These are phyloP conservation scores for Boletus putidus DNA, from an alignment of 1,284 basidiomycete species.

Conservation along the genomic window DNA sequence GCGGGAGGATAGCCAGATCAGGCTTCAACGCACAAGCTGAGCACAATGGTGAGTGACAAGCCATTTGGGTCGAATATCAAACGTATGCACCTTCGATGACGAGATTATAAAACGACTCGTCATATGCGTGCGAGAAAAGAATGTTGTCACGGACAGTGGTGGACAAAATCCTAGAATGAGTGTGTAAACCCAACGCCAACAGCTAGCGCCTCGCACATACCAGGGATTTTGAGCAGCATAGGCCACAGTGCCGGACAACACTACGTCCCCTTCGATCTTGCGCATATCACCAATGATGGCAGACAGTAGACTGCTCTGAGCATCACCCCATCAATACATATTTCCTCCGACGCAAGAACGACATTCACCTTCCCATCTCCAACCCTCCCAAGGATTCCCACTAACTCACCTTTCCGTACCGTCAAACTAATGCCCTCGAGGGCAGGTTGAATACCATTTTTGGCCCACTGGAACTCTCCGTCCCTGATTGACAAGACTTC, in stretches of 20 bases:
- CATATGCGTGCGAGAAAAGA: slow-evolving; percentile 85
- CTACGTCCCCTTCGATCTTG: slow-evolving; percentile 70
- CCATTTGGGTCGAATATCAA: neutral
- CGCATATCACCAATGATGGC: slow-evolving; percentile 90
- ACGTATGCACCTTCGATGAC: slow-evolving; percentile 66
- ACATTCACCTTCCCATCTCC: slow-evolving; percentile 82
- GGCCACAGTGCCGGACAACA: slow-evolving; percentile 73
- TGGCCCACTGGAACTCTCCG: slow-evolving; percentile 81
- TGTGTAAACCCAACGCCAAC: slow-evolving; percentile 4
- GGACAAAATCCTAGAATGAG: slow-evolving; percentile 66
- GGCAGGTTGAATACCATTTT: slow-evolving; percentile 55
- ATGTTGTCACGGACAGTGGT: slow-evolving; percentile 88
- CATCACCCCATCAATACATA: neutral
- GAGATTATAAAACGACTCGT: slow-evolving; percentile 72
- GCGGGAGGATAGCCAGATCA: slow-evolving; percentile 73
- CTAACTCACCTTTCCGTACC: slow-evolving; percentile 82
- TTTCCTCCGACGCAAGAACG: neutral
- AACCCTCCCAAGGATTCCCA: slow-evolving; percentile 86
- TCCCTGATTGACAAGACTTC: slow-evolving; percentile 68
- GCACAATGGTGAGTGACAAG: neutral
- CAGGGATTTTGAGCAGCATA: slow-evolving; percentile 92
- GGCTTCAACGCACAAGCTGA: slow-evolving; percentile 82
- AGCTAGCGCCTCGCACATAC: slow-evolving; percentile 40
- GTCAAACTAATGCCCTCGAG: slow-evolving; percentile 77
- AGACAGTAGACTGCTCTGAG: slow-evolving; percentile 66